These are phyloP conservation scores for Pythium sp. DNA, from an alignment of 352 stramenopile species.

Conservation along the genomic window DNA sequence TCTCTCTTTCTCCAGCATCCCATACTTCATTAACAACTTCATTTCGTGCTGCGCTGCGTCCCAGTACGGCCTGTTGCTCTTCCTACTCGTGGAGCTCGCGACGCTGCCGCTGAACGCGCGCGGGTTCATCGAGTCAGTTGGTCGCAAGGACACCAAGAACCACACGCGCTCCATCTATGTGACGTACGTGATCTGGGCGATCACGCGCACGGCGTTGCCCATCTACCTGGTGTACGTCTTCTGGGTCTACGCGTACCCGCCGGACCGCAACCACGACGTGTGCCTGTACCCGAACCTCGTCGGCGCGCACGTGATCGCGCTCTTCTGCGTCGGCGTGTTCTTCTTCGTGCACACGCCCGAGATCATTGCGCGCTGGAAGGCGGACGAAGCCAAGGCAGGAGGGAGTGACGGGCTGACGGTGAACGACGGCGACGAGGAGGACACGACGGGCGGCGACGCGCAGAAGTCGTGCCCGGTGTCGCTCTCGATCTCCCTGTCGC, in stretches of 20 bases:
- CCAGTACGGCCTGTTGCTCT: conserved; percentile 74
- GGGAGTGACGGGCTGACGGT: conserved; percentile 12
- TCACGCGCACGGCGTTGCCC: conserved; percentile 68
- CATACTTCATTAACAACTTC: conserved; percentile 88
- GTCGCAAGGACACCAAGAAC: conserved; percentile 56
- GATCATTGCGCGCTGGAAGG: conserved; percentile 37
- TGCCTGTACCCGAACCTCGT: conserved; percentile 80
- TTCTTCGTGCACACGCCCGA: conserved; percentile 81
- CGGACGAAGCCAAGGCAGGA: conserved; percentile 18
- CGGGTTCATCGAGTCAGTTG: conserved; percentile 72
- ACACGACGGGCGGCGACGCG: conserved; percentile 15
- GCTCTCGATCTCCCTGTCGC: conserved; percentile 38
- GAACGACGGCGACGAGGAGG: conserved; percentile 26
- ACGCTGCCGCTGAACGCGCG: conserved; percentile 75
- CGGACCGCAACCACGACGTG: conserved; percentile 66
- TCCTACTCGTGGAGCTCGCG: conserved; percentile 76
- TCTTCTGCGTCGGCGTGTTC: conserved; percentile 82
- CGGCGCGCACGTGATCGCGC: conserved; percentile 70
- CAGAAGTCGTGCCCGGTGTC: conserved; percentile 29
- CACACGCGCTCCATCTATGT: conserved; percentile 71
- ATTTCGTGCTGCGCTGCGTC: conserved; percentile 72
- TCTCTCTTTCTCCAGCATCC: conserved; percentile 33
- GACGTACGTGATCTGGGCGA: conserved; percentile 73
- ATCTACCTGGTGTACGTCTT: conserved; percentile 77
- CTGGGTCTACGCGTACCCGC: conserved; percentile 69